Percentiles rank a stretch among this genome's conserved stretches.
phyloP scores from a whole-genome alignment of 1,139 yeast genomes.

The Geotrichum restrictum region DNA sequence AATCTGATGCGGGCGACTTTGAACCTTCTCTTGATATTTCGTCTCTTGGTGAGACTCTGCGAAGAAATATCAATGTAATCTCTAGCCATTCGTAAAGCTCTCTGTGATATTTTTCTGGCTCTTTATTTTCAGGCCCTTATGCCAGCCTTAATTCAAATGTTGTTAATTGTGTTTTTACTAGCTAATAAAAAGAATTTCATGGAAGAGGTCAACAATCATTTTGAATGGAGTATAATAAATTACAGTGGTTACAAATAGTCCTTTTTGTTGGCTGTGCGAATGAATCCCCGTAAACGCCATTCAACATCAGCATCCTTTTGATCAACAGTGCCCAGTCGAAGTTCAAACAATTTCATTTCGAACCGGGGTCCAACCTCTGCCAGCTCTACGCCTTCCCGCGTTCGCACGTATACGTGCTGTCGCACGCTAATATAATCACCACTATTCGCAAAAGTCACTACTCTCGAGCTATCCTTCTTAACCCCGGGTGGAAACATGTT shows the following conservation, averaged over 20 bases:
- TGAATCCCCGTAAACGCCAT: slow-evolving; percentile 91
- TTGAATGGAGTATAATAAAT: not conserved
- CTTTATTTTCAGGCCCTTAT: no score
- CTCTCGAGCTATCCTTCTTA: slow-evolving; percentile 81
- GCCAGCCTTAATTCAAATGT: no score
- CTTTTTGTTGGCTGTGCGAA: slow-evolving; percentile 91
- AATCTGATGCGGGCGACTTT: slow-evolving; percentile 22
- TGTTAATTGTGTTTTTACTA: not conserved
- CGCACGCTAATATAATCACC: slow-evolving; percentile 91
- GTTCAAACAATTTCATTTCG: slow-evolving; percentile 88
- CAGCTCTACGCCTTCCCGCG: slow-evolving; percentile 79
- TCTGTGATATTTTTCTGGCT: not conserved
- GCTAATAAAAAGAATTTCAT: not conserved
- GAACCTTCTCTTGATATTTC: slow-evolving; percentile 35
- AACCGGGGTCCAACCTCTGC: slow-evolving; percentile 98
- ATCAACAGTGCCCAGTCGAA: slow-evolving; percentile 85
- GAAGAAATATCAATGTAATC: slow-evolving; percentile 42
- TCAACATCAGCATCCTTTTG: slow-evolving; percentile 97
- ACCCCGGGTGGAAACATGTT: slow-evolving; percentile 97
- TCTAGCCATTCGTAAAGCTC: slow-evolving; percentile 20
- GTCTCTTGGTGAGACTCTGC: slow-evolving; percentile 42
- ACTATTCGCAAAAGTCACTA: slow-evolving; percentile 81
- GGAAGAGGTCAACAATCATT: no score
- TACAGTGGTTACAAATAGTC: slow-evolving; percentile 54
- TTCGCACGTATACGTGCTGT: slow-evolving; percentile 89